Percentiles rank a stretch among this genome's conserved stretches.
Evolutionary conservation across 1,284 basidiomycete genomes (phyloP).

Genomic region (Kwoniella shivajii): DNA sequence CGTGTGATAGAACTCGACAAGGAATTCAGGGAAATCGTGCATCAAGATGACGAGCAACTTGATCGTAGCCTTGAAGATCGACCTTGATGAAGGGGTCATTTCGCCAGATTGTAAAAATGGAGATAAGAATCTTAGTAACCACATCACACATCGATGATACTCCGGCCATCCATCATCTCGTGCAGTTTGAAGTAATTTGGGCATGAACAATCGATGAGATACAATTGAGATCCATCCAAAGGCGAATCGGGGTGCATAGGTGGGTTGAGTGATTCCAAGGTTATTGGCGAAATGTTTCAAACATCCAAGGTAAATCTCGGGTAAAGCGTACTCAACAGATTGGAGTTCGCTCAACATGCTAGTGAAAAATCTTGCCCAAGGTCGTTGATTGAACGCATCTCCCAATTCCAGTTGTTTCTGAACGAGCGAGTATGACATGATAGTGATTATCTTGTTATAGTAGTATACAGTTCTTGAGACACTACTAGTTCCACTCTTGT

Average conservation of each 20-base stretch:
- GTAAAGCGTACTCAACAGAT: slow-evolving; percentile 77
- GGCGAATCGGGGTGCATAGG: slow-evolving; percentile 95
- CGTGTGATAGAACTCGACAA: slow-evolving; percentile 94
- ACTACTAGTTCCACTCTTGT: slow-evolving; percentile 69
- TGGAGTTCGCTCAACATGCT: slow-evolving; percentile 91
- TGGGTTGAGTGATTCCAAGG: slow-evolving; percentile 93
- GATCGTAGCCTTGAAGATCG: slow-evolving; percentile 89
- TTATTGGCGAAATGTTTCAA: slow-evolving; percentile 90
- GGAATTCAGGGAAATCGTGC: slow-evolving; percentile 98
- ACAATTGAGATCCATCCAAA: slow-evolving; percentile 98
- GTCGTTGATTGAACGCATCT: slow-evolving; percentile 89
- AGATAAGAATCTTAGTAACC: slow-evolving; percentile 88
- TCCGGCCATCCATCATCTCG: slow-evolving; percentile 76
- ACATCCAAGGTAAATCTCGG: slow-evolving; percentile 83
- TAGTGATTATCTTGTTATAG: slow-evolving; percentile 95
- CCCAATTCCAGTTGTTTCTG: slow-evolving; percentile 95
- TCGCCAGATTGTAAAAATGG: slow-evolving; percentile 82
- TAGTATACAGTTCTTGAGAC: slow-evolving; percentile 96
- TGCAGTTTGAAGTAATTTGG: slow-evolving; percentile 72
- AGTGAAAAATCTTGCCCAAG: slow-evolving; percentile 98
- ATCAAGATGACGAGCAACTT: slow-evolving; percentile 90
- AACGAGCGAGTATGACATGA: slow-evolving; percentile 92
- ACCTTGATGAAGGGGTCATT: slow-evolving; percentile 77
- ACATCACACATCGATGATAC: slow-evolving; percentile 91
- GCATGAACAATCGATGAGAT: slow-evolving; percentile 96